Evolutionary conservation across 176 grass and related monocot species (phyloP), one percentile per base, ranked within the genome.

Genomic region (Calamus simplicifolius): DNA sequence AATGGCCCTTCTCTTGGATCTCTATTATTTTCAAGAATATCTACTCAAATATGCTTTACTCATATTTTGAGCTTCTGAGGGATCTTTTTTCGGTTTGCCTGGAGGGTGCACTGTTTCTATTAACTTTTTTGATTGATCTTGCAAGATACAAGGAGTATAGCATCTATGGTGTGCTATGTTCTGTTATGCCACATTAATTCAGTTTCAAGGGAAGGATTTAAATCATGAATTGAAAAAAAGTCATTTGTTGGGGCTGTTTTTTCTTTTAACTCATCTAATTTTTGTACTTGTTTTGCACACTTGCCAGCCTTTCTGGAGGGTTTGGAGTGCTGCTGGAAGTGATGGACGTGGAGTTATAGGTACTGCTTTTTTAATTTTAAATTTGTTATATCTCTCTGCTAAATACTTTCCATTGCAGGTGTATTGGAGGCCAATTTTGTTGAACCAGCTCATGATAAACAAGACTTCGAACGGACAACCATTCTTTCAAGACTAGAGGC

Each of bases 401-500:
- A 43, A 25, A 58, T 25, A 66, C 54, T 27, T 53, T 70, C 52
- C 28, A 61, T 27, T 63, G 56, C 70, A 97, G 93, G 93, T 80
- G 87, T 97, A 56, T 71, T 96, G 54, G 92, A 96, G 62, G 92
- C 87, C 28, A 96, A 96, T 66, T 96, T 97, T 63, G 78, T 97
- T 68, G 93, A 97, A 59, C 93, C 93, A 73, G 87, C 93, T 65
- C 93, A 97, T 80, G 93, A 97, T 90, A 97, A 97, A 80, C 93
- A 91, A 55, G 93, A 88, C 59, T 97, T 97, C 30, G 93, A 98
- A 64, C 84, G 87, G 26, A 98, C 93, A 54, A 98, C 87, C 63
- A 89, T 98, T 81, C 84, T 97, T 58, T 53, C 73, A 53, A 88
- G 93, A 82, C 88, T 98, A 51, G 93, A 92, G 67, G 2, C 69